Evolutionary conservation across 495 filamentous ascomycete genomes (phyloP).

Genomic region (Thermothielavioides terrestris): DNA sequence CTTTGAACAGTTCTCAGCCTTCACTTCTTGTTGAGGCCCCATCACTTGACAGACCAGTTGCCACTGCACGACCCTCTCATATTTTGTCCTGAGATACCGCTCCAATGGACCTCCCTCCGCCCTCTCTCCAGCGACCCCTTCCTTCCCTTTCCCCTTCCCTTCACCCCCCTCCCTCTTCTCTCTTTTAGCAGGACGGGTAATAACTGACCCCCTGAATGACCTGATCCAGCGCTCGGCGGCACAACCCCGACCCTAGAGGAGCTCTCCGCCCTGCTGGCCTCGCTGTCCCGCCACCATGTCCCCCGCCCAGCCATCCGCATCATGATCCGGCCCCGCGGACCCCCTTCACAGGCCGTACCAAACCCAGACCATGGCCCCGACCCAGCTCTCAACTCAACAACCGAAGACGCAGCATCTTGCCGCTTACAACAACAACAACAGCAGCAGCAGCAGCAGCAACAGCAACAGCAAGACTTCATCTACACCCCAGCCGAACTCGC

Average conservation of each 20-base stretch:
- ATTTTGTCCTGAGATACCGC: too few relatives aligned
- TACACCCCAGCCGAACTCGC: conserved; percentile 29
- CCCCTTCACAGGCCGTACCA: too few relatives aligned
- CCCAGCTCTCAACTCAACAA: neutral
- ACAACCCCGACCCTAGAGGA: conserved; percentile 28
- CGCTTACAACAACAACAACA: neutral
- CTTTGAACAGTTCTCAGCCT: neutral
- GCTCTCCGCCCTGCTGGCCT: conserved; percentile 10
- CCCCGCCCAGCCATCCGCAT: conserved; percentile 25
- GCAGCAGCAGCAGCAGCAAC: too few relatives aligned
- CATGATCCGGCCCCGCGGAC: conserved; percentile 40
- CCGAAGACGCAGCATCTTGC: too few relatives aligned
- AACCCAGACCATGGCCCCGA: neutral
- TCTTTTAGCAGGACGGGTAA: neutral
- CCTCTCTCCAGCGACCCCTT: too few relatives aligned
- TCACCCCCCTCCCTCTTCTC: neutral
- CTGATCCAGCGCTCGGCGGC: conserved; percentile 23
- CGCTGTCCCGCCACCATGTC: conserved; percentile 9
- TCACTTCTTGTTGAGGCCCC: too few relatives aligned
- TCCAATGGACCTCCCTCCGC: too few relatives aligned
- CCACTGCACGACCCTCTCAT: too few relatives aligned
- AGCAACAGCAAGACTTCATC: conserved; percentile 32
- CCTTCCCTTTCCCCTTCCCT: too few relatives aligned
- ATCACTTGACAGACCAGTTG: too few relatives aligned
- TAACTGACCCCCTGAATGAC: neutral